Base-by-base conservation (phyloP, 2,329 filamentous ascomycete species). In the Periconia sp. region DNA sequence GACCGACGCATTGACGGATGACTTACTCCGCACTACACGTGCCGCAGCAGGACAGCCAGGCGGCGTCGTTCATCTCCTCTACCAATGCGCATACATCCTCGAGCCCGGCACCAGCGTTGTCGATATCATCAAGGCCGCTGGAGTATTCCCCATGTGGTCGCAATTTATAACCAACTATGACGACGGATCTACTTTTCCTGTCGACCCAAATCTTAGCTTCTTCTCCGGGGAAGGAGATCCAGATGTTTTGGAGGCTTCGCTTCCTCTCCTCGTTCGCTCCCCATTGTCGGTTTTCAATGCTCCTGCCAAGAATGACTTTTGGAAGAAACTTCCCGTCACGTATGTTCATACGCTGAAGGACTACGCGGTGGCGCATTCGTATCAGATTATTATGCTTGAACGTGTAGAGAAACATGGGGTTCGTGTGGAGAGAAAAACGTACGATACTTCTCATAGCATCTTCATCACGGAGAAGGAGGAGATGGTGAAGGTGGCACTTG, bases 251-350 rank as follows among this genome's bases (percentile, higher is more conserved):
- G 17, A 52, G 43, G 35, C 31, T 6, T 43, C 49, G n/a, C 18
- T 41, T 11, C 19, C 49, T 15, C 49, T 46, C 18, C 43, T 52
- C 5, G 49, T 52, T 19, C 31, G 49, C 2, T 47, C 44, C 10
- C 49, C 49, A 7, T 37, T 52, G 2, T 46, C 49, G 10, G 44
- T 43, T 11, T 52, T 52, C 23, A 33, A 31, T 18, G 35, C 43
- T 13, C 31, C n/a, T 8, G 14, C 49, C 15, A 33, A 23, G 23
- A 19, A 41, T n/a, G 49, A 50, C 3, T 40, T 41, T 19, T 52
- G 49, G 49, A 52, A 52, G 43, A 52, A 47, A 33, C 17, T 52
- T 14, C 49, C 49, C 13, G 31, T 52, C 20, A 52, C 49, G 1
- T 52, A 52, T 35, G 49, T 52, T 5, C 17, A 41, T 13, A 52